phyloP scores from a whole-genome alignment of 805 yeast genomes.

The Cephaloascus fragrans region DNA sequence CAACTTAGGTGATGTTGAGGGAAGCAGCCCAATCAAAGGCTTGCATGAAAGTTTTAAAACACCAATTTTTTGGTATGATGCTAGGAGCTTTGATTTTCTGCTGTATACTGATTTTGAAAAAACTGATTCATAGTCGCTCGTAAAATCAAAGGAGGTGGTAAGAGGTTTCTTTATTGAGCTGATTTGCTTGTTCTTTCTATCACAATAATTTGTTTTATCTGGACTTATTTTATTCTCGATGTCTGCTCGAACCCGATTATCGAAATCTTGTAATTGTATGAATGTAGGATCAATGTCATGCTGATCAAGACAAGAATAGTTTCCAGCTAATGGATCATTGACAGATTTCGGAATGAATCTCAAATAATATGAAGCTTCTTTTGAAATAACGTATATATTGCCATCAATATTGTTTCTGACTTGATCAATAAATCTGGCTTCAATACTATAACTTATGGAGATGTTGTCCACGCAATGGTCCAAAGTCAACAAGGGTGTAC shows the following conservation, averaged over 20 bases:
- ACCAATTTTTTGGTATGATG: constrained; percentile 17
- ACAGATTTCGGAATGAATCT: constrained; percentile 31
- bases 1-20: constrained; percentile 26
- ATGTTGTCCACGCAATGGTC: constrained; percentile 31
- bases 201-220: not conserved
- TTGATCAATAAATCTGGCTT: constrained; percentile 34
- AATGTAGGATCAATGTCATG: constrained; percentile 1
- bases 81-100: not conserved
- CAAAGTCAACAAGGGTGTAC: constrained; percentile 28
- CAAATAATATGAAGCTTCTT: constrained; percentile 23
- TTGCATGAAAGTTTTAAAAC: constrained; percentile 19
- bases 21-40: constrained; percentile 22
- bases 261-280: not conserved
- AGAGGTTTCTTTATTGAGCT: too few relatives aligned
- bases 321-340: constrained; percentile 20
- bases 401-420: constrained; percentile 19
- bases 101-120: not conserved
- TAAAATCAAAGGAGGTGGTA: not conserved
- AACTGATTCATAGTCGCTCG: not conserved
- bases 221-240: not conserved
- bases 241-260: not conserved
- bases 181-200: not conserved
- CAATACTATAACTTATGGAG: constrained; percentile 29
- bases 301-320: constrained; percentile 10
- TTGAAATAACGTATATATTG: constrained; percentile 24